Base-by-base conservation (phyloP, 106 monocot species). In the Amphibolis antarctica region DNA sequence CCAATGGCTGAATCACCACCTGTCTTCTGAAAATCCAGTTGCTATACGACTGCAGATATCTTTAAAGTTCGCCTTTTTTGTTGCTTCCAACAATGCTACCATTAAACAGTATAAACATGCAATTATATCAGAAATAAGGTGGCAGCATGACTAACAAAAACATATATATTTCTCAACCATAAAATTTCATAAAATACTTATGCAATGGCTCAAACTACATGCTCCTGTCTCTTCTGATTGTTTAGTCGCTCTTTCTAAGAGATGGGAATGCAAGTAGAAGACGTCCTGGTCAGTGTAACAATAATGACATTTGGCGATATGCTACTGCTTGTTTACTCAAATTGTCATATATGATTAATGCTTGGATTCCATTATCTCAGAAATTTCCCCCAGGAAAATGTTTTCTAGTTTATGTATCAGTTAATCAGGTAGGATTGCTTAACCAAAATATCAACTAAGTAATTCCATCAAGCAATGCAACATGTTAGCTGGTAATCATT, bases 1-100 rank as follows among this genome's bases (percentile, higher is more conserved):
- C 13, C 49, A 49, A 49, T 49, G 49, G n/a, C 49, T 26, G 15
- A 4, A 26, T 57, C 18, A 27, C 52, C 66, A 92, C 92, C 79
- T 81, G 45, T 56, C 22, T 63, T 80, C 74, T 75, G 86, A 78
- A 80, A 84, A 96, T 75, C 94, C 94, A 60, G 47, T 63, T 67
- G 62, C 75, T 69, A 96, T 84, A 66, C 86, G 78, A 59, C 55
- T 81, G 52, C 80, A 78, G 57, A 96, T 67, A 51, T 81, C 80
- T 54, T 76, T 77, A 63, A 96, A 80, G 53, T 89, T 83, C 13
- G 84, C 94, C 64, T 89, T 96, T 63, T 83, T 79, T 70, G 89
- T 81, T 66, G 96, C 80, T 84, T 96, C 96, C n/a, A 96, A 83
- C 69, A 96, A 67, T 65, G 94, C 94, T 96, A 58, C 22, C 46